phyloP scores from a whole-genome alignment of 1,139 yeast species.

The Debaryomyces robertsiae region DNA sequence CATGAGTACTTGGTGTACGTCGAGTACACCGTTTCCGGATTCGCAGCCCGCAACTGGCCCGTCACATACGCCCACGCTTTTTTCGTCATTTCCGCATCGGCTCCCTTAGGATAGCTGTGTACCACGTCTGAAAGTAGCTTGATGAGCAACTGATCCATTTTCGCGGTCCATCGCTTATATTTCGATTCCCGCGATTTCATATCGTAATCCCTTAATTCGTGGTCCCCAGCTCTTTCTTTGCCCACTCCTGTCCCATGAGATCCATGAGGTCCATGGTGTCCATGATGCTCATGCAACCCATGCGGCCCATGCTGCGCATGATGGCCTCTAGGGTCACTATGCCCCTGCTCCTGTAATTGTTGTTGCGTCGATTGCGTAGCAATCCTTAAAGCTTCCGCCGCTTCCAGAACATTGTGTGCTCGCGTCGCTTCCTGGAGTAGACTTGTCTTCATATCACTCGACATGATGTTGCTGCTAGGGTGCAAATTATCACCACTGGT shows the following conservation, averaged over 20 bases:
- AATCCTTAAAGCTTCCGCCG: slow-evolving; percentile 15
- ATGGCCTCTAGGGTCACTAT: too few species aligned
- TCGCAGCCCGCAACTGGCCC: slow-evolving; percentile 38
- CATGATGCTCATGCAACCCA: too few species aligned
- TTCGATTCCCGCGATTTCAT: slow-evolving; percentile 42
- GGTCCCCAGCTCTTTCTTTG: slow-evolving; percentile 8
- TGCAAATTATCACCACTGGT: slow-evolving; percentile 10
- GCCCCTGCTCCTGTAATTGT: slow-evolving; percentile 20
- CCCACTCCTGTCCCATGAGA: too few species aligned
- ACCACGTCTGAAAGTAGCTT: slow-evolving; percentile 40
- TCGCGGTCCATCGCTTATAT: slow-evolving; percentile 45
- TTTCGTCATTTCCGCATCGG: slow-evolving; percentile 36
- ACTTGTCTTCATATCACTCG: slow-evolving; percentile 9
- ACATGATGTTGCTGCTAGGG: slow-evolving; percentile 6
- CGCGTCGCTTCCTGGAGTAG: slow-evolving; percentile 9
- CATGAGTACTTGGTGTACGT: slow-evolving; percentile 47
- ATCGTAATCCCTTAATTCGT: slow-evolving; percentile 31
- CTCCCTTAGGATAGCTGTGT: slow-evolving; percentile 38
- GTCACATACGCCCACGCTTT: slow-evolving; percentile 45
- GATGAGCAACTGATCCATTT: slow-evolving; percentile 41
- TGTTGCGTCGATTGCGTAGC: slow-evolving; percentile 17
- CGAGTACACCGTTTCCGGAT: slow-evolving; percentile 46
- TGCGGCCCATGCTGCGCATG: slow-evolving; percentile 17
- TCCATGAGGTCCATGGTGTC: too few species aligned
- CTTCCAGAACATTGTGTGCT: slow-evolving; percentile 12